Percentiles rank a stretch among this genome's conserved stretches.
Conservation (phyloP, 2,329 filamentous ascomycete species). For the Fusarium nodosum region DNA sequence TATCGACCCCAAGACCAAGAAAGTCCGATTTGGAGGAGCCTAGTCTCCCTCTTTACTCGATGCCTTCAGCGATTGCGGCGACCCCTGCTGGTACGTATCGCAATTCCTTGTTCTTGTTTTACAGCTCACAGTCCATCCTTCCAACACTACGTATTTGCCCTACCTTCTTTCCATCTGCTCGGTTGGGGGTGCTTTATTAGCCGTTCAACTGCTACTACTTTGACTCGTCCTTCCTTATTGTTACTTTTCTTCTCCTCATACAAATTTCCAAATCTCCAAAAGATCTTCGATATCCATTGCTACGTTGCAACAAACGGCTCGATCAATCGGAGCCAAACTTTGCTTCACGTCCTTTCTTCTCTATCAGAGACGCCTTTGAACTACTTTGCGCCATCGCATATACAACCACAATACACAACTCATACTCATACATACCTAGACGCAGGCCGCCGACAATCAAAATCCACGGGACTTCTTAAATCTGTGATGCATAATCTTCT, state of each 20-base stretch:
- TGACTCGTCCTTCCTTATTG: constrained; percentile 14
- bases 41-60: constrained; percentile 46
- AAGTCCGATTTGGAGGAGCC: constrained; percentile 37
- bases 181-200: constrained; percentile 34
- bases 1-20: constrained; percentile 34
- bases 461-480: constrained; percentile 60
- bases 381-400: constrained; percentile 24
- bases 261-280: constrained; percentile 31
- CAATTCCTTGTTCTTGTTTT: constrained; percentile 43
- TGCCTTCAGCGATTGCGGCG: constrained; percentile 51
- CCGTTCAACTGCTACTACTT: constrained; percentile 39
- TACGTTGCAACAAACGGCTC: constrained; percentile 10
- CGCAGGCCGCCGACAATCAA: constrained; percentile 55
- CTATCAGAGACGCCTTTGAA: constrained; percentile 17
- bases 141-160: constrained; percentile 38
- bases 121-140: constrained; percentile 20
- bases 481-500: constrained; percentile 62
- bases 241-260: constrained; percentile 24
- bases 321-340: constrained; percentile 13
- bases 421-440: constrained; percentile 44
- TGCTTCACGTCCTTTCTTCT: constrained; percentile 13
- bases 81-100: constrained; percentile 49
- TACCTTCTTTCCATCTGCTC: constrained; percentile 19
- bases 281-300: constrained; percentile 27
- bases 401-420: constrained; percentile 21